Evolutionary conservation across 257 asterid species (phyloP).

Genomic region (Nicotiana otophora): DNA sequence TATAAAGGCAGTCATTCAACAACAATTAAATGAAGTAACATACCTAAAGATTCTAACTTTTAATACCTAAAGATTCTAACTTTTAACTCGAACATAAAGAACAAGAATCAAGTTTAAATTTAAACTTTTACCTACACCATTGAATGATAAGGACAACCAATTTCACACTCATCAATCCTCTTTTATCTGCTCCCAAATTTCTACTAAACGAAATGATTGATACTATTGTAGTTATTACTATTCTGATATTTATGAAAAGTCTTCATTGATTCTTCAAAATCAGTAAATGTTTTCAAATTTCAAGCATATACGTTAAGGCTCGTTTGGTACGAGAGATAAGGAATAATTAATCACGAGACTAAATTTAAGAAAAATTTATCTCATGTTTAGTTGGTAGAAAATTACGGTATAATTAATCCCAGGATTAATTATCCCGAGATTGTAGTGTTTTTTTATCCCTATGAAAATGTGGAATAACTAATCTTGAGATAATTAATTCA

Average conservation of each 20-base stretch:
- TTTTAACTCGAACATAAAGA: neutral
- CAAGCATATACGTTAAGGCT: neutral
- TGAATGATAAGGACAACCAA: neutral
- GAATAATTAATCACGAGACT: too few species aligned
- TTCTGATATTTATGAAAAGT: neutral
- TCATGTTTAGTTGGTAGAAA: too few species aligned
- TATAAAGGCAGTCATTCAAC: too few species aligned
- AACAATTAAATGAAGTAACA: too few species aligned
- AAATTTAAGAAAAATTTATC: too few species aligned
- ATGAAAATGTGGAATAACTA: too few species aligned
- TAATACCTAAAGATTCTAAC: neutral
- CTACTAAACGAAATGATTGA: neutral
- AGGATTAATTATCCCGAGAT: too few species aligned
- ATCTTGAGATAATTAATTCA: too few species aligned
- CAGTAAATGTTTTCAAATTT: neutral
- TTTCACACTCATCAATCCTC: neutral
- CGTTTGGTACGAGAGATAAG: too few species aligned
- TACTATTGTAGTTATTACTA: neutral
- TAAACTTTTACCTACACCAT: neutral
- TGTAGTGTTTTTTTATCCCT: too few species aligned
- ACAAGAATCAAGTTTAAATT: too few species aligned
- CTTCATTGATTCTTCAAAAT: neutral
- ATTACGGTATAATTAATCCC: too few species aligned
- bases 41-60: neutral
- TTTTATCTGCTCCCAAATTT: neutral